These are phyloP conservation scores for Cutaneotrichosporon sp. DNA, from an alignment of 1,284 basidiomycete species.

Conservation along the genomic window DNA sequence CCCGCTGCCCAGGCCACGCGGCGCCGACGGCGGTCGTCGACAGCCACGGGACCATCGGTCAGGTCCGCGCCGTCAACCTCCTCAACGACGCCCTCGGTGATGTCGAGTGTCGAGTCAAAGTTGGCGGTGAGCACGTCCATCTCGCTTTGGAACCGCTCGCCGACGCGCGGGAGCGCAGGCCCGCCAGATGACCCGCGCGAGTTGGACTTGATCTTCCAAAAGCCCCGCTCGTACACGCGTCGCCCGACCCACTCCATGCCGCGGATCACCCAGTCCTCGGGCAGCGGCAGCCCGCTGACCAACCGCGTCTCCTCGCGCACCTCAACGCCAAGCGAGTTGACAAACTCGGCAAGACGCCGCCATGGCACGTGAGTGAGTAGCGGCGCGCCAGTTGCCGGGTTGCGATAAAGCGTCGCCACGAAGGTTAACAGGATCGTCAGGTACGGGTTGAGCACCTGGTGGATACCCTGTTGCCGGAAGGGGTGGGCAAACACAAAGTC, in stretches of 20 bases:
- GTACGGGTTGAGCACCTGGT: constrained; percentile 73
- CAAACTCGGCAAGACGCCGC: constrained; percentile 65
- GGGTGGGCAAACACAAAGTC: constrained; percentile 65
- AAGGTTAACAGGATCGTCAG: constrained; percentile 82
- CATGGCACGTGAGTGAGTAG: constrained; percentile 80
- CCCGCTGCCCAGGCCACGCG: constrained; percentile 68
- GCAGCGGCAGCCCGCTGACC: constrained; percentile 59
- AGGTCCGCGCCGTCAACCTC: constrained; percentile 54
- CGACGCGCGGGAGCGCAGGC: constrained; percentile 51
- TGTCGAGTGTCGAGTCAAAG: constrained; percentile 52
- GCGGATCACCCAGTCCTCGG: constrained; percentile 92
- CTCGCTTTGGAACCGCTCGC: constrained; percentile 54
- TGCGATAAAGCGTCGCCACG: constrained; percentile 67
- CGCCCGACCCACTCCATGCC: constrained; percentile 93
- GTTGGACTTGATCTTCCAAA: constrained; percentile 60
- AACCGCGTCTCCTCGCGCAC: constrained; percentile 56
- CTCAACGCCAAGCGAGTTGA: constrained; percentile 51
- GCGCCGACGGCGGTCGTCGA: constrained; percentile 59
- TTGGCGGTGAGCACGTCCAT: constrained; percentile 67
- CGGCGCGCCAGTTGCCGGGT: constrained; percentile 57
- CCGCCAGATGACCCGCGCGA: constrained; percentile 35
- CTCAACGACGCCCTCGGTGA: constrained; percentile 73
- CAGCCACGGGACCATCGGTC: constrained; percentile 42
- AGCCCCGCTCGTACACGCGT: constrained; percentile 82
- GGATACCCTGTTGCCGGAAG: constrained; percentile 55